A percentile compares a stretch with the other conserved stretches of the same genome.
Evolutionary conservation across 139 green algal genomes (phyloP).

Genomic region (Tetratostichococcus sp.): DNA sequence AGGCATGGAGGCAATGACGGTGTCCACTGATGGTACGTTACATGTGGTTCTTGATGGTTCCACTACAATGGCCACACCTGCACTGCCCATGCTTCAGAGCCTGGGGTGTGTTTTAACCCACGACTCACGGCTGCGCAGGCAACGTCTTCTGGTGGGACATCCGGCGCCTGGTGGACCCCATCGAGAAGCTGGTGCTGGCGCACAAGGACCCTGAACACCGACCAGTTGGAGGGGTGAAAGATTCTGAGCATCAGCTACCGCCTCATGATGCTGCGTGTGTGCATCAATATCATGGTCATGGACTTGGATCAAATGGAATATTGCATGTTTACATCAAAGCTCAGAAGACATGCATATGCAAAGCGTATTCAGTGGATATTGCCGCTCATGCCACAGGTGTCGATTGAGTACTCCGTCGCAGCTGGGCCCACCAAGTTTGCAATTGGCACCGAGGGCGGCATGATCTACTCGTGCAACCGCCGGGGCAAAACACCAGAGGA

Average conservation of each 20-base stretch:
- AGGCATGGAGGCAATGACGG: conserved; percentile 80
- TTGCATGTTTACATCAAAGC: too few relatives aligned
- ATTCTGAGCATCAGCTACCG: too few relatives aligned
- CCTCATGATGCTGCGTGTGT: too few relatives aligned
- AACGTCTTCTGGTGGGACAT: conserved; percentile 85
- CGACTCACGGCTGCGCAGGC: too few relatives aligned
- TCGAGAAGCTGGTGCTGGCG: conserved; percentile 59
- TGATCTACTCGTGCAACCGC: conserved; percentile 80
- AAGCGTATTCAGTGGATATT: too few relatives aligned
- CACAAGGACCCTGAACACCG: conserved; percentile 20
- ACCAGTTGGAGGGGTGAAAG: neutral
- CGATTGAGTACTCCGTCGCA: conserved; percentile 76
- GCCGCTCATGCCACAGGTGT: neutral
- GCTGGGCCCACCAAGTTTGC: conserved; percentile 94
- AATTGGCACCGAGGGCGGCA: conserved; percentile 83
- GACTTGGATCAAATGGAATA: too few relatives aligned
- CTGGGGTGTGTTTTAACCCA: too few relatives aligned
- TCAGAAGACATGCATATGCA: too few relatives aligned
- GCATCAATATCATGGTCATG: too few relatives aligned
- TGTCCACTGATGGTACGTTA: conserved; percentile 75
- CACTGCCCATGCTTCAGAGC: too few relatives aligned
- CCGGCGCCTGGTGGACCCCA: conserved; percentile 67
- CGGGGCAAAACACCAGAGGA: conserved; percentile 82
- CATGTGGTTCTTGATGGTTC: too few relatives aligned
- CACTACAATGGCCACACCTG: too few relatives aligned